Evolutionary conservation across 2,329 filamentous ascomycete genomes (phyloP).

Genomic region (Ascochyta lentis): DNA sequence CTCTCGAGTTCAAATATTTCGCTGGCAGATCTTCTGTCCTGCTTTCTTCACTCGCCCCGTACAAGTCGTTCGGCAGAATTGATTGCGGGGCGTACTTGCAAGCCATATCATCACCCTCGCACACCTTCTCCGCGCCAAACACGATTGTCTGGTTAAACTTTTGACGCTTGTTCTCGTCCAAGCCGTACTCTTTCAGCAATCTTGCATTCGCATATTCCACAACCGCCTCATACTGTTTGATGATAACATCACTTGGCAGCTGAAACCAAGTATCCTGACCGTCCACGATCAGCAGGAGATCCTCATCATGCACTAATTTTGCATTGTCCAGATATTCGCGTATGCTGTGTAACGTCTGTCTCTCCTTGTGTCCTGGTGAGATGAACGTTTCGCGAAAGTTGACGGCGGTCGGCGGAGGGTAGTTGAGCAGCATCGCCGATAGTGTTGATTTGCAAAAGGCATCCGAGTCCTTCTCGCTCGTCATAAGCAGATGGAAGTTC

Average conservation of each 20-base stretch:
- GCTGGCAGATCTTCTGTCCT: constrained; percentile 29
- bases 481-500: constrained; percentile 63
- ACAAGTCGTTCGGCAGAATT: constrained; percentile 57
- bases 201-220: constrained; percentile 61
- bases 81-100: constrained; percentile 62
- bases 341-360: constrained; percentile 55
- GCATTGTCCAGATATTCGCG: constrained; percentile 57
- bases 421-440: constrained; percentile 65
- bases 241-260: constrained; percentile 67
- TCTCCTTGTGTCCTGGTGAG: constrained; percentile 45
- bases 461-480: constrained; percentile 55
- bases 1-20: constrained; percentile 57
- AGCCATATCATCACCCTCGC: constrained; percentile 57
- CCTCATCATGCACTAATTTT: constrained; percentile 60
- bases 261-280: constrained; percentile 71
- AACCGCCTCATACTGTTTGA: constrained; percentile 66
- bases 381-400: constrained; percentile 49
- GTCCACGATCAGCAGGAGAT: constrained; percentile 69
- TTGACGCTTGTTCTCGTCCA: constrained; percentile 26
- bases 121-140: constrained; percentile 63
- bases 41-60: constrained; percentile 54
- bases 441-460: constrained; percentile 65
- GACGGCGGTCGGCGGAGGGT: constrained; percentile 64
- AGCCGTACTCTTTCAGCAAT: constrained; percentile 59
- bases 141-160: constrained; percentile 60